Evolutionary conservation across 192 early-diverging fungal species (phyloP).

Genomic region (Backusella sp.): DNA sequence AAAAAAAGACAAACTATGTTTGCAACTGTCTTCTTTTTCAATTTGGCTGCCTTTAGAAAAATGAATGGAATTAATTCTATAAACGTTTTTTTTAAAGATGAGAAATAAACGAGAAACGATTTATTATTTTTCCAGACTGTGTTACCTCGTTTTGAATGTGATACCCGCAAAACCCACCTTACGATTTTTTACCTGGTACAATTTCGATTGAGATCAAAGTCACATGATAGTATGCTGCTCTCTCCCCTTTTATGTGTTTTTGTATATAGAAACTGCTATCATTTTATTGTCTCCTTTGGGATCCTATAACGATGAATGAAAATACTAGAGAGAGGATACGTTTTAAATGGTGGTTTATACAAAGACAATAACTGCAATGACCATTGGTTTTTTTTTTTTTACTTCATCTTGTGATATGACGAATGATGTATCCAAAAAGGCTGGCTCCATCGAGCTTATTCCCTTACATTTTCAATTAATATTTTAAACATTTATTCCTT

Average conservation of each 20-base stretch:
- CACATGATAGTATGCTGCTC: background rate
- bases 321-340: background rate
- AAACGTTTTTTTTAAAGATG: background rate
- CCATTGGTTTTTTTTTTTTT: background rate
- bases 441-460: background rate
- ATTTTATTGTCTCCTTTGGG: background rate
- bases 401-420: background rate
- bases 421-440: background rate
- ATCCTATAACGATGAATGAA: background rate
- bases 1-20: background rate
- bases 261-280: background rate
- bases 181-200: background rate
- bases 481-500: background rate
- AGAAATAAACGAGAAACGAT: background rate
- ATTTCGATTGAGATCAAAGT: background rate
- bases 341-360: background rate
- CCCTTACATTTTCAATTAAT: background rate
- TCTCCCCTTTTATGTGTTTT: background rate
- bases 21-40: background rate
- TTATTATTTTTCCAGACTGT: background rate
- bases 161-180: background rate
- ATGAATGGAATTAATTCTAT: background rate
- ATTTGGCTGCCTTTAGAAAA: background rate
- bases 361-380: background rate
- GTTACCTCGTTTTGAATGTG: background rate